Evolutionary conservation across 2,329 filamentous ascomycete species (phyloP).

Genomic region (Alternaria hordeiaustralica): DNA sequence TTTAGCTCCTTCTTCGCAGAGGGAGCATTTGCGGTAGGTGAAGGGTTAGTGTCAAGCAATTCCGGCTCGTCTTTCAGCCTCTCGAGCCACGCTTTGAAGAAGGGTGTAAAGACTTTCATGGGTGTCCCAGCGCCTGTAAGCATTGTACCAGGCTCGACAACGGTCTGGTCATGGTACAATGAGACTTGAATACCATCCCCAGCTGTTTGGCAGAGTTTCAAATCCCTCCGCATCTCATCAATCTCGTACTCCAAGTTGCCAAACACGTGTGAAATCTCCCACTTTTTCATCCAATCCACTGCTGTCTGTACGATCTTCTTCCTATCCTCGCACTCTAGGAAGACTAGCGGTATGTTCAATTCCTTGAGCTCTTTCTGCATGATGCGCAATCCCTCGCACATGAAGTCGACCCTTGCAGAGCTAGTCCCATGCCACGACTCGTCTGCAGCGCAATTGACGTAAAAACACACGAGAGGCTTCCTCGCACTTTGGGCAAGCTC

Average conservation of each 20-base stretch:
- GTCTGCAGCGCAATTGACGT: slow-evolving; percentile 56
- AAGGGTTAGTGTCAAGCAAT: slow-evolving; percentile 52
- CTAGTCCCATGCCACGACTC: slow-evolving; percentile 60
- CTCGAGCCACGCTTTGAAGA: slow-evolving; percentile 56
- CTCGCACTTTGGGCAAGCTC: slow-evolving; percentile 54
- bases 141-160: slow-evolving; percentile 56
- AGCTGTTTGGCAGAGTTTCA: slow-evolving; percentile 50
- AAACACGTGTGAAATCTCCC: slow-evolving; percentile 56
- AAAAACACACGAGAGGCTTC: slow-evolving; percentile 54
- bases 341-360: slow-evolving; percentile 58
- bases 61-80: slow-evolving; percentile 52
- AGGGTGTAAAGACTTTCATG: slow-evolving; percentile 61
- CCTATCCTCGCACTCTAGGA: slow-evolving; percentile 53
- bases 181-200: slow-evolving; percentile 50
- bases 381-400: slow-evolving; percentile 52
- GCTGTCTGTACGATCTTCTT: slow-evolving; percentile 52
- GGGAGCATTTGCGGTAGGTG: slow-evolving; percentile 50
- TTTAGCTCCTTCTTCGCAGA: slow-evolving; percentile 37
- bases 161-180: slow-evolving; percentile 58
- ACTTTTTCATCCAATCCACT: slow-evolving; percentile 53
- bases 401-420: slow-evolving; percentile 57
- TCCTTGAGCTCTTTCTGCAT: slow-evolving; percentile 56
- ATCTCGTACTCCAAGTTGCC: slow-evolving; percentile 57
- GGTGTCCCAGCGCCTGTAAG: slow-evolving; percentile 52
- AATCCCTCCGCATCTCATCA: slow-evolving; percentile 55